Conservation (phyloP, 2,329 filamentous ascomycete genomes). For the Ophiostoma quercus region DNA sequence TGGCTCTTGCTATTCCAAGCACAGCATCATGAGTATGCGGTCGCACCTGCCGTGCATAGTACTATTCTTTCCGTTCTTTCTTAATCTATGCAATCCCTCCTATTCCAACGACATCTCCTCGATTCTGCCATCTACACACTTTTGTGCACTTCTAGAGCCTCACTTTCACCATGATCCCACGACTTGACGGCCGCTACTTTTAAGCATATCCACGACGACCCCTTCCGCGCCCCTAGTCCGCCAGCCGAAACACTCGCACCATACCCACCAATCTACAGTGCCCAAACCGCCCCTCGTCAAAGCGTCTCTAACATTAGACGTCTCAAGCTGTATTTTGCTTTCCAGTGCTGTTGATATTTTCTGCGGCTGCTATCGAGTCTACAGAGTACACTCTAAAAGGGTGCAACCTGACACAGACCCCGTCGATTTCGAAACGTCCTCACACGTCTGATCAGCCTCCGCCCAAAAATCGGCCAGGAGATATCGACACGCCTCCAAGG, state of each 20-base stretch:
- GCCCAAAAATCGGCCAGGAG: background rate
- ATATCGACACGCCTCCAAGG: background rate
- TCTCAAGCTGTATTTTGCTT: conserved; percentile 38
- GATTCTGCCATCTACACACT: background rate
- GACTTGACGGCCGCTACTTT: background rate
- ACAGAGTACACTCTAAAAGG: background rate
- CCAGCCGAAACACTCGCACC: conserved; percentile 34
- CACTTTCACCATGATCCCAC: background rate
- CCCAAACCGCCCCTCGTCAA: conserved; percentile 36
- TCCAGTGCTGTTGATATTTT: background rate
- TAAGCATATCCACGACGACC: conserved; percentile 1
- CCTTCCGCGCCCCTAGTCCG: conserved; percentile 32
- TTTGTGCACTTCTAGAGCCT: conserved; percentile 1
- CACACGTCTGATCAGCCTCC: conserved; percentile 39
- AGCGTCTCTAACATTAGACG: conserved; percentile 43
- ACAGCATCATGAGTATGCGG: background rate
- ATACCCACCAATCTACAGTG: conserved; percentile 34
- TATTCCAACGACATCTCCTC: background rate
- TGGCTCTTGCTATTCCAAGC: conserved; percentile 4
- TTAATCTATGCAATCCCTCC: background rate
- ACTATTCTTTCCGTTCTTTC: background rate
- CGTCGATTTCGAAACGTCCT: conserved; percentile 42
- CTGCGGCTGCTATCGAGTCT: background rate
- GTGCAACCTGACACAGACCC: conserved; percentile 37
- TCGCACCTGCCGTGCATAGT: background rate